Evolutionary conservation across 2,329 filamentous ascomycete species (phyloP), one percentile per base, ranked within the genome.

Genomic region (Ophiosphaerella herpotricha): DNA sequence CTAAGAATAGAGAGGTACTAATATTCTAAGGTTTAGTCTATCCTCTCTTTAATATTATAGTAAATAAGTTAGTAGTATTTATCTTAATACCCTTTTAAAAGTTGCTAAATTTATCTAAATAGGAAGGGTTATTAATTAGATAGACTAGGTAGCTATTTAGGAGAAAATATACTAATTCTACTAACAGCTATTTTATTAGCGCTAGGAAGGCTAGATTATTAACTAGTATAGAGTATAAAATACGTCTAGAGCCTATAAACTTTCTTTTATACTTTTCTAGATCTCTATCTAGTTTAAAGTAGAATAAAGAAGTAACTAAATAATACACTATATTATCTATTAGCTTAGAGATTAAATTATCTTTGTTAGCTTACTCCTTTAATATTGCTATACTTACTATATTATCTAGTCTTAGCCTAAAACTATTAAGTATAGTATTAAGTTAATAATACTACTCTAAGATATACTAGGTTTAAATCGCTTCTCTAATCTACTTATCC

Each of bases 271-370:
- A 40, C 47, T 38, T 52, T 8, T 60, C 49, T 34, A 38, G 52
- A 13, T 31, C 24, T 31, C 13, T 34, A 31, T 58, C 52, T 37
- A 60, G 42, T 42, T 60, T 32, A 47, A 60, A 60, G 46, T 60
- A 60, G 33, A 60, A 60, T 32, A 60, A 34, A 21, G 50, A 60
- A 13, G 55, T 45, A 41, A 57, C 41, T 39, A 58, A 38, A 45
- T 38, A 45, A 31, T 44, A 33, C 31, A 40, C 46, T 50, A 39
- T 5, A 5, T 29, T 29, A 29, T 29, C 26, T 29, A 29, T 29
- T 29, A 29, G 26, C 3, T 29, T 4, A 4, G 26, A 29, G 26
- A 29, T 8, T 4, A 4, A 29, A 11, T 3, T 4, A 29, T 29
- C 26, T 29, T 5, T 29, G 4, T 29, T 11, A 4, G 26, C 26